These are phyloP conservation scores for Cercophora newfieldiana DNA, from an alignment of 495 filamentous ascomycete species.

Conservation along the genomic window DNA sequence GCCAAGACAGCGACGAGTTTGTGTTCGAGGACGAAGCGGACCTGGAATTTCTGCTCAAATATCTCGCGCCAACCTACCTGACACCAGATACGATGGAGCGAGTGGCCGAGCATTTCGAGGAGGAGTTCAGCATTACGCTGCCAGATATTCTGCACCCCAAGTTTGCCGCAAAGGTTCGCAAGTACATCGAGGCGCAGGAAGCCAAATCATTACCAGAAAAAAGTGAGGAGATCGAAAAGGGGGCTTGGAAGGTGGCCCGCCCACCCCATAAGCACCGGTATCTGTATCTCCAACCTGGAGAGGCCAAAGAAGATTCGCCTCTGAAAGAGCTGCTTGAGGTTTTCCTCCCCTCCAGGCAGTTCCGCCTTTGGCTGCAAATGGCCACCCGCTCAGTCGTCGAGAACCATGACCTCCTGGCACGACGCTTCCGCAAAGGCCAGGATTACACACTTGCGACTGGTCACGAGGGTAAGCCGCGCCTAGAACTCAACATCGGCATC, in stretches of 20 bases:
- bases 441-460: slow-evolving; percentile 93
- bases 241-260: slow-evolving; percentile 70
- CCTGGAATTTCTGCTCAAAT: slow-evolving; percentile 83
- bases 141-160: slow-evolving; percentile 73
- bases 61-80: slow-evolving; percentile 86
- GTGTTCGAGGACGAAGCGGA: slow-evolving; percentile 64
- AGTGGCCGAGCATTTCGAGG: slow-evolving; percentile 73
- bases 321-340: slow-evolving; percentile 74
- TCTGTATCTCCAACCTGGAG: slow-evolving; percentile 66
- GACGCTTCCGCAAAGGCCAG: slow-evolving; percentile 79
- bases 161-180: slow-evolving; percentile 66
- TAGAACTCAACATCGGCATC: slow-evolving; percentile 84
- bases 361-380: slow-evolving; percentile 83
- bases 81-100: slow-evolving; percentile 89
- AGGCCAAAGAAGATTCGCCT: slow-evolving; percentile 48
- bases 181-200: slow-evolving; percentile 68
- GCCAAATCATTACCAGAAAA: slow-evolving; percentile 44
- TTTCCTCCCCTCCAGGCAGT: slow-evolving; percentile 80
- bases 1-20: slow-evolving; percentile 50
- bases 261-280: slow-evolving; percentile 96
- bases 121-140: slow-evolving; percentile 78
- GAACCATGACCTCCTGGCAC: slow-evolving; percentile 68
- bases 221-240: slow-evolving; percentile 59
- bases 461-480: slow-evolving; percentile 73
- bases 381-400: slow-evolving; percentile 71